Percentiles rank a stretch among this genome's conserved stretches.
Evolutionary conservation across 2,329 filamentous ascomycete species (phyloP).

Genomic region (Reticulascus tulasneorum): DNA sequence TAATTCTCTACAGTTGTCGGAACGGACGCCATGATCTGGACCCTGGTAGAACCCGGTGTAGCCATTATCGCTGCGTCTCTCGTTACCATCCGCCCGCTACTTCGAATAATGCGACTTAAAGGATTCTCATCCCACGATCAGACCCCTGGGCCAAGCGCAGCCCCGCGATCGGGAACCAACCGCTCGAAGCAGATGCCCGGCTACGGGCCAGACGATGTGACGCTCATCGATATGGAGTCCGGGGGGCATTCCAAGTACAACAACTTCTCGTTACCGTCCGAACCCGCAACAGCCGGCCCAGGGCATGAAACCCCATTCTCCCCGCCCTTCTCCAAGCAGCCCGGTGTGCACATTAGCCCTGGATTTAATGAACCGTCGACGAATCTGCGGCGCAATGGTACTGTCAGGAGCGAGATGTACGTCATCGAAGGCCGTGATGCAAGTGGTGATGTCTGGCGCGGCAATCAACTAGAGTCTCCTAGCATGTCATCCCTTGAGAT

Average conservation of each 20-base stretch:
- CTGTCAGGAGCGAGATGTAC: slow-evolving; percentile 29
- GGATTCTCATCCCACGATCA: slow-evolving; percentile 41
- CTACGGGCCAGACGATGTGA: slow-evolving; percentile 32
- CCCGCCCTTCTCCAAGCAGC: background rate
- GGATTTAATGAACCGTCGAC: slow-evolving; percentile 1
- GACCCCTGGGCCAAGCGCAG: slow-evolving; percentile 25
- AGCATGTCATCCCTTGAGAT: slow-evolving; percentile 19
- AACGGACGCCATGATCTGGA: slow-evolving; percentile 53
- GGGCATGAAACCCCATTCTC: background rate
- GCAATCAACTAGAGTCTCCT: slow-evolving; percentile 19
- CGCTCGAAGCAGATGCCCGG: slow-evolving; percentile 24
- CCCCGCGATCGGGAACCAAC: slow-evolving; percentile 24
- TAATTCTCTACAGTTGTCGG: slow-evolving; percentile 32
- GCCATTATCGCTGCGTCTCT: slow-evolving; percentile 52
- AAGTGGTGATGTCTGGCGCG: slow-evolving; percentile 4
- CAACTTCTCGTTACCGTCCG: slow-evolving; percentile 2
- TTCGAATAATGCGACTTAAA: slow-evolving; percentile 41
- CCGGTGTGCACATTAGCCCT: background rate
- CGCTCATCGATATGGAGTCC: slow-evolving; percentile 30
- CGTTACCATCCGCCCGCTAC: slow-evolving; percentile 50
- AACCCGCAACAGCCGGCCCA: background rate
- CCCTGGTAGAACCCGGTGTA: slow-evolving; percentile 52
- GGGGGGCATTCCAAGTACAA: background rate
- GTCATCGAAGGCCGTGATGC: slow-evolving; percentile 28
- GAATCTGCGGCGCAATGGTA: background rate